These are phyloP conservation scores for Plasmodium fragile DNA, from an alignment of 169 alveolate genomes.

Conservation along the genomic window DNA sequence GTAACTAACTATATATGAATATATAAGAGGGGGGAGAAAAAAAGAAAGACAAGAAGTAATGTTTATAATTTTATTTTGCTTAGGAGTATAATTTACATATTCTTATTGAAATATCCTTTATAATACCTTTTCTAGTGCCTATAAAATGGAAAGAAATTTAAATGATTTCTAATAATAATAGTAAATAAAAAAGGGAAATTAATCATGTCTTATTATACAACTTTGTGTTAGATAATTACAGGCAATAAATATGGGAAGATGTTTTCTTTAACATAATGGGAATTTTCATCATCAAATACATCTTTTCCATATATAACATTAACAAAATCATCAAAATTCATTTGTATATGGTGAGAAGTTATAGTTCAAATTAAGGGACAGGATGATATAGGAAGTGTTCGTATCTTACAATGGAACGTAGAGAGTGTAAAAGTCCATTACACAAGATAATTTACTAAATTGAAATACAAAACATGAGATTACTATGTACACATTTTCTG, in stretches of 20 bases:
- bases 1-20: constrained; percentile 36
- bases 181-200: not conserved
- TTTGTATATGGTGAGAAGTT: constrained; percentile 24
- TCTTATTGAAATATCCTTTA: not conserved
- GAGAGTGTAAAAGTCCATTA: not conserved
- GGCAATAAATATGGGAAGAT: constrained; percentile 68
- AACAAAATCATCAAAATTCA: constrained; percentile 77
- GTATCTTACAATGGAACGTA: not conserved
- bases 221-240: constrained; percentile 21
- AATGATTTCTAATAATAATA: constrained; percentile 4
- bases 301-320: constrained; percentile 60
- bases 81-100: not conserved
- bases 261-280: constrained; percentile 34
- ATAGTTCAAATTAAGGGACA: constrained; percentile 6
- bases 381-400: not conserved
- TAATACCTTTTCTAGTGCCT: constrained; percentile 71
- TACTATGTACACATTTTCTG: not conserved
- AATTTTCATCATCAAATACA: constrained; percentile 71
- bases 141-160: constrained; percentile 30
- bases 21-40: not conserved
- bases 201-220: not conserved
- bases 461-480: not conserved
- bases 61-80: not conserved
- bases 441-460: not conserved
- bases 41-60: not conserved